Conservation (phyloP, 108 stramenopile species). For the Hondaea fermentalgiana region DNA sequence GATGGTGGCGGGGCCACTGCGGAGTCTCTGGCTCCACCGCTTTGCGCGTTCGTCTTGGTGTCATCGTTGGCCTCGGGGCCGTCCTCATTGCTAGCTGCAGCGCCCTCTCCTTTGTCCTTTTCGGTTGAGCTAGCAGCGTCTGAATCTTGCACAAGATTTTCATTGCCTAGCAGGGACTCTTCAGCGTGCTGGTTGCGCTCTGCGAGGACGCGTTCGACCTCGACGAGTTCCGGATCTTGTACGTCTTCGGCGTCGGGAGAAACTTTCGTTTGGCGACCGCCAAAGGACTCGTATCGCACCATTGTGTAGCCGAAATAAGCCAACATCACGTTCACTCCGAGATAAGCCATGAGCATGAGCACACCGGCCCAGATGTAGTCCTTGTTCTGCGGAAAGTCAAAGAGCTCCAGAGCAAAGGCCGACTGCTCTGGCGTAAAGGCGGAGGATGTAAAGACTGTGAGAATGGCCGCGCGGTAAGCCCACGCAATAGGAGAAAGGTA, state of each 20-base stretch:
- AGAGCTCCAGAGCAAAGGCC: not conserved
- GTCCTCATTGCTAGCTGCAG: too few relatives aligned
- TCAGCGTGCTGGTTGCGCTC: too few relatives aligned
- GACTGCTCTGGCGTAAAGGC: not conserved
- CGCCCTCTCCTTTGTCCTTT: too few relatives aligned
- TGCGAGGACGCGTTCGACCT: not conserved
- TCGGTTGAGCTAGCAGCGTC: too few relatives aligned
- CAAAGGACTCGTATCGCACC: not conserved
- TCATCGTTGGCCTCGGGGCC: too few relatives aligned
- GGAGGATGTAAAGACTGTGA: not conserved
- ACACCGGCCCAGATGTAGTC: not conserved
- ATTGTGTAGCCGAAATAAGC: not conserved
- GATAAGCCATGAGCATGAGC: not conserved
- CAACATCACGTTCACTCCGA: not conserved
- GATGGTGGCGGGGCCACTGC: too few relatives aligned
- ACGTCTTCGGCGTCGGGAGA: not conserved
- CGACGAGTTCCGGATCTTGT: not conserved
- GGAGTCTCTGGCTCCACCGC: too few relatives aligned
- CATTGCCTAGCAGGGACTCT: too few relatives aligned
- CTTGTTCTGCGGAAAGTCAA: not conserved
- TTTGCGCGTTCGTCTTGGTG: too few relatives aligned
- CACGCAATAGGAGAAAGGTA: slow-evolving; percentile 17
- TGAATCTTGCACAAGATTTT: too few relatives aligned
- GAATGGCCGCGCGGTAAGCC: not conserved
- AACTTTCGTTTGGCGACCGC: not conserved